Evolutionary conservation across 176 grass and related monocot species (phyloP).

Genomic region (Bonia amplexicaulis): DNA sequence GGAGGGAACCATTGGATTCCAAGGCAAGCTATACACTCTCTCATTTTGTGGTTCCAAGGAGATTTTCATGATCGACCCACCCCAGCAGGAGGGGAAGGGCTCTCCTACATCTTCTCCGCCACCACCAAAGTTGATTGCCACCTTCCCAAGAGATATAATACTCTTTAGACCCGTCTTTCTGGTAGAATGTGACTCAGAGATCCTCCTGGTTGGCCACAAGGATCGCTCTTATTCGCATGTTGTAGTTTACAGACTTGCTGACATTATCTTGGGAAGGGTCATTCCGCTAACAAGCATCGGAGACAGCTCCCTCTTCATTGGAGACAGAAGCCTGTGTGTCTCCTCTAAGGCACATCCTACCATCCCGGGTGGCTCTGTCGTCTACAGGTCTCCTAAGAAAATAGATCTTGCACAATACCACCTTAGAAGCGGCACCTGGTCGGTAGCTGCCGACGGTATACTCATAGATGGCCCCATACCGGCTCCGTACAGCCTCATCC

Average conservation of each 20-base stretch:
- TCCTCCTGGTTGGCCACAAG: not conserved
- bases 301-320: not conserved
- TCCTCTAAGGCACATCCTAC: not conserved
- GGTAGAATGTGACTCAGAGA: not conserved
- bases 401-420: not conserved
- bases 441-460: not conserved
- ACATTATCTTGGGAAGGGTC: not conserved
- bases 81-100: not conserved
- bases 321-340: not conserved
- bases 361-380: not conserved
- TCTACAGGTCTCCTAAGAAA: not conserved
- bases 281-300: not conserved
- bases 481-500: not conserved
- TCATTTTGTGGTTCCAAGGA: no score
- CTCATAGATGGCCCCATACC: not conserved
- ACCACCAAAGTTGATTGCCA: not conserved
- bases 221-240: not conserved
- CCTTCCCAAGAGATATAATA: not conserved
- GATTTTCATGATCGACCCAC: not conserved
- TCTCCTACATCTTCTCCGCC: not conserved
- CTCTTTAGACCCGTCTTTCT: not conserved
- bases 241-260: not conserved
- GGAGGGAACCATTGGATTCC: not conserved
- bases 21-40: not conserved
- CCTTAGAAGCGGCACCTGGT: not conserved